Evolutionary conservation across 2,329 filamentous ascomycete species (phyloP), one percentile per base, ranked within the genome.

Genomic region (Phyllosticta paracitricarpa): DNA sequence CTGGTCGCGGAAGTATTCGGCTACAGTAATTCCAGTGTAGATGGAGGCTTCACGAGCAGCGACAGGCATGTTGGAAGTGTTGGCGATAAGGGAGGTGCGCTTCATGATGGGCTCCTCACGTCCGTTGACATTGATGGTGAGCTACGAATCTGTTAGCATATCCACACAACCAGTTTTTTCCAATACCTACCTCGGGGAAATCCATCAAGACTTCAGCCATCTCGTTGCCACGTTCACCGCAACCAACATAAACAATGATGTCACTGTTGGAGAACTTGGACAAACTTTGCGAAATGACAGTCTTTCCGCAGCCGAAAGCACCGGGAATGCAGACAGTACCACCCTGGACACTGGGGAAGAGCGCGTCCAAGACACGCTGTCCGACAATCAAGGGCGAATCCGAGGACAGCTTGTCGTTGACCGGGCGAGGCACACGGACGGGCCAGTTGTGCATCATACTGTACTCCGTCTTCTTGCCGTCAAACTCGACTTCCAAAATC

Each of bases 191-290:
- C 73, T 97, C 92, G 63, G 94, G 94, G 82, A 99, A 99, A 78
- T 99, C 94, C 89, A 97, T 97, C 83, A 99, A 83, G 68, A 99
- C 94, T 83, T 99, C 94, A 66, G 94, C 94, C 94, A 99, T 99
- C 79, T 99, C 94, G 74, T 99, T 99, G 68, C 94, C 94, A 69
- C 94, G 89, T 79, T 99, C 94, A 69, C 92, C 90, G 67, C 79
- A 80, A 63, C 94, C 94, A 63, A 99, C 94, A 74, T 99, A 99
- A 69, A 99, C 89, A 68, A 99, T 99, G 71, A 97, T 90, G 75
- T 99, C 94, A 76, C 89, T 94, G 86, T 99, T 99, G 72, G 94
- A 99, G 82, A 99, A 99, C 79, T 99, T 99, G 77, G 94, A 99
- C 65, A 99, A 89, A 64, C 91, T 96, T 79, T 99, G 94, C 71